phyloP scores from a whole-genome alignment of 73 alveolate species.

The Uronychia binucleata region DNA sequence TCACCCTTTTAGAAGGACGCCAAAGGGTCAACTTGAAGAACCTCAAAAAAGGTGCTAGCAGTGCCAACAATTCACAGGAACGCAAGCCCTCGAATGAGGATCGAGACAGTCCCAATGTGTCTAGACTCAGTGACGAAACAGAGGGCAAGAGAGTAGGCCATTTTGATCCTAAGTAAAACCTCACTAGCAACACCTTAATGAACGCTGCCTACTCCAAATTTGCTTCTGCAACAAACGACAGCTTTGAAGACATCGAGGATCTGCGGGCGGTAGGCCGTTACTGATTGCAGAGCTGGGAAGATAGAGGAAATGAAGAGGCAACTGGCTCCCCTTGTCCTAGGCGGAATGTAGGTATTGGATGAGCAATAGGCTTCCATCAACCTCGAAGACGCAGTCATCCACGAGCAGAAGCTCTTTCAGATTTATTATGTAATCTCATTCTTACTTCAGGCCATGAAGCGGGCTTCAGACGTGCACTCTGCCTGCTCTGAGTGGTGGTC shows the following conservation, averaged over 20 bases:
- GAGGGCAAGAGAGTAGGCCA: neutral
- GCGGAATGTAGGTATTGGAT: no score
- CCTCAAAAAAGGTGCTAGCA: neutral
- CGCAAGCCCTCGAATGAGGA: neutral
- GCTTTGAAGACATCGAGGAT: neutral
- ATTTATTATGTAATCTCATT: neutral
- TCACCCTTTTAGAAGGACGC: neutral
- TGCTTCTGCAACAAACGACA: neutral
- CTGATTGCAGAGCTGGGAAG: neutral
- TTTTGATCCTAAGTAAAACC: neutral
- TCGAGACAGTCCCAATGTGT: neutral
- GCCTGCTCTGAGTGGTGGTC: neutral
- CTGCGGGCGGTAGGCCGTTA: neutral
- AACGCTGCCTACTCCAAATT: neutral
- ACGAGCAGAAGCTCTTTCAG: neutral
- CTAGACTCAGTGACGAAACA: neutral
- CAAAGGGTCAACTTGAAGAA: neutral
- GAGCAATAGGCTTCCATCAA: no score
- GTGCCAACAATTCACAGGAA: neutral
- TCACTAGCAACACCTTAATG: neutral
- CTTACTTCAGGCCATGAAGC: neutral
- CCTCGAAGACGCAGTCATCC: neutral
- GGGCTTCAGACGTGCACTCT: neutral
- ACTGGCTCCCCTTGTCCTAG: neutral
- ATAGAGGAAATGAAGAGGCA: neutral